Base-by-base conservation (phyloP, 306 rosid species). In the Alnus rubra region DNA sequence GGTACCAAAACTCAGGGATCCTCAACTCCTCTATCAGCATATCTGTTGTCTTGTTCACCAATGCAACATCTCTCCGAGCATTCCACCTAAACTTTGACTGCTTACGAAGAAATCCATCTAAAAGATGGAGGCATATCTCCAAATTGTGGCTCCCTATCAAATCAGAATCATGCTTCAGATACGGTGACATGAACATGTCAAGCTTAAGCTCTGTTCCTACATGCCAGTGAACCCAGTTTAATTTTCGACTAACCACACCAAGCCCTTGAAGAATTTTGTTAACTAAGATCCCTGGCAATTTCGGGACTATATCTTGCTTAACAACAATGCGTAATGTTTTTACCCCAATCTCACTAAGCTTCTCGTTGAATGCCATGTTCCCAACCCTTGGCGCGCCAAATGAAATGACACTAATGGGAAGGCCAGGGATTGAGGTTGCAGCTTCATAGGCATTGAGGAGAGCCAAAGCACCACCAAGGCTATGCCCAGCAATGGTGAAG, bases 1-100 rank as follows among this genome's bases (percentile, higher is more conserved):
- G 91, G 80, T 83, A 88, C 97, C 97, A 91, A 77, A 78, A 88
- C 7, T 77, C 81, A 19, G 97, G 93, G 11, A 91, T 86, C 47
- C 83, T 80, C 2, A 91, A 84, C 79, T 88, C 91, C 56, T 86
- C 89, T 69, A 83, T 85, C 14, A 91, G 23, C 88, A 89, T 89
- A 70, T 85, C 88, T 42, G 89, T 74, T n/a, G 85, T 63, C 84
- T 91, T 91, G 82, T 91, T 91, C 71, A 89, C 93, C 77, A 91
- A 78, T n/a, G 92, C 87, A 51, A 88, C 62, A 52, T 89, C 94
- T 79, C 97, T 87, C 76, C 81, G 82, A 28, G 94, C 90, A 75
- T 80, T 89, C 70, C 50, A 42, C 73, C 93, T 69, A 13, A 89
- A 89, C 59, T 54, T 3, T 23, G 67, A 28, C 75, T 58, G 23